Evolutionary conservation across 139 green algal species (phyloP).

Genomic region (Auxenochlorella protothecoides): DNA sequence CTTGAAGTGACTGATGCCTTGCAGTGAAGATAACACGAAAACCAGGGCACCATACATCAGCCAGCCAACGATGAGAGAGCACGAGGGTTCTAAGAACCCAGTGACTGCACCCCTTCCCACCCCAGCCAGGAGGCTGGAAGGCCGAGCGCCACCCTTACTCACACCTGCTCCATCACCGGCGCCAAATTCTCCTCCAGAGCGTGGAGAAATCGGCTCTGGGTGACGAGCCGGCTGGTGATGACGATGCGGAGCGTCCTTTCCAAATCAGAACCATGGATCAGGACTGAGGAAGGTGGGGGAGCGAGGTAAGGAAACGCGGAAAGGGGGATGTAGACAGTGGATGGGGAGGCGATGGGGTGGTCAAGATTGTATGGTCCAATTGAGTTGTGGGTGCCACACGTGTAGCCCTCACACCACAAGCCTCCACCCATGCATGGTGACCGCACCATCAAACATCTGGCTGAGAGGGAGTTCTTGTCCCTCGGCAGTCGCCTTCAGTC

Average conservation of each 20-base stretch:
- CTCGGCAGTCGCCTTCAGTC: conserved; percentile 32
- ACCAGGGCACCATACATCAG: neutral
- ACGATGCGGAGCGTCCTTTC: conserved; percentile 57
- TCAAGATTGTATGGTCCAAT: too few relatives aligned
- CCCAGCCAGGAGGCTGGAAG: too few relatives aligned
- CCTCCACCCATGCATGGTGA: too few relatives aligned
- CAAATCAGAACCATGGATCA: conserved; percentile 21
- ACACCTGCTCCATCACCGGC: conserved; percentile 9
- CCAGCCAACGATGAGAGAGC: neutral
- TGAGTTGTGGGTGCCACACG: too few relatives aligned
- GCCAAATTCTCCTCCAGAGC: conserved; percentile 29
- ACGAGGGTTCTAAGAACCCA: neutral
- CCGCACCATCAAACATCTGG: too few relatives aligned
- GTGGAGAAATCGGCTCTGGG: conserved; percentile 40
- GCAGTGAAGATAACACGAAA: neutral
- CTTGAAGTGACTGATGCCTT: neutral
- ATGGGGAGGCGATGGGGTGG: neutral
- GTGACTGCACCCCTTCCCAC: too few relatives aligned
- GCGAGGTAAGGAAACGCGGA: neutral
- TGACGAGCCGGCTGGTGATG: conserved; percentile 43
- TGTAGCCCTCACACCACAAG: too few relatives aligned
- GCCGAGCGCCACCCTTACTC: neutral
- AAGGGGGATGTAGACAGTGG: neutral
- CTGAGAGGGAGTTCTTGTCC: conserved; percentile 6
- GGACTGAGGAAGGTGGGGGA: conserved; percentile 12